Evolutionary conservation across 768 basidiomycete species (phyloP).

Genomic region (Mycena leptocephala): DNA sequence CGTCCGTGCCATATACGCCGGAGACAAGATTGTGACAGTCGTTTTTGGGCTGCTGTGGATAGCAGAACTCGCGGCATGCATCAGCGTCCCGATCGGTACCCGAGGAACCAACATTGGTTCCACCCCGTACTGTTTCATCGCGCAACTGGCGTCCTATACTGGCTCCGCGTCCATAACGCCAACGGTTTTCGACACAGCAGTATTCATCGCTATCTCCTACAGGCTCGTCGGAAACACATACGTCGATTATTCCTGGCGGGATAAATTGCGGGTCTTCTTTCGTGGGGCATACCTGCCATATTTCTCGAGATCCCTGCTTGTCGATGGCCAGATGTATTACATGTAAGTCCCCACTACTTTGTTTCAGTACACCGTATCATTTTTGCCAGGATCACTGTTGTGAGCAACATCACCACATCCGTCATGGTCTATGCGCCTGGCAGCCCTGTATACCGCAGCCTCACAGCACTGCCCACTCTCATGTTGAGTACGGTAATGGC

Average conservation of each 20-base stretch:
- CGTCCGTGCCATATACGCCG: not conserved
- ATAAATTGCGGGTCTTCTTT: not conserved
- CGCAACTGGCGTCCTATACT: not conserved
- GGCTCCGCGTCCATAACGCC: no score
- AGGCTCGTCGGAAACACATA: not conserved
- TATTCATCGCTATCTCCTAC: slow-evolving; percentile 2
- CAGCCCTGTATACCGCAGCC: no score
- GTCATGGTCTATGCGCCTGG: no score
- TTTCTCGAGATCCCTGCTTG: not conserved
- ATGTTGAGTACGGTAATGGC: no score
- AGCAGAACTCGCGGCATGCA: not conserved
- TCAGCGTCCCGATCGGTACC: not conserved
- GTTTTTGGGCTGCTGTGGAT: not conserved
- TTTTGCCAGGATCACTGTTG: no score
- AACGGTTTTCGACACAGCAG: not conserved
- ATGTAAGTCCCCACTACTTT: not conserved
- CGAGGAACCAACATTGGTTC: not conserved
- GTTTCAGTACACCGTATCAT: no score
- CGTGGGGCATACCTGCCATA: slow-evolving; percentile 5
- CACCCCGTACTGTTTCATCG: slow-evolving; percentile 1
- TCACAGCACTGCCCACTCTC: no score
- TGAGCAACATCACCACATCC: no score
- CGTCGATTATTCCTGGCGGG: not conserved
- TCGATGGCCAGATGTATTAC: slow-evolving; percentile 8
- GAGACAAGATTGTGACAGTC: not conserved